Percentiles rank a stretch among this genome's conserved stretches.
These are phyloP conservation scores for Bolboschoenoplectus hybrid DNA, from an alignment of 202 grass and related monocot species.

Conservation along the genomic window DNA sequence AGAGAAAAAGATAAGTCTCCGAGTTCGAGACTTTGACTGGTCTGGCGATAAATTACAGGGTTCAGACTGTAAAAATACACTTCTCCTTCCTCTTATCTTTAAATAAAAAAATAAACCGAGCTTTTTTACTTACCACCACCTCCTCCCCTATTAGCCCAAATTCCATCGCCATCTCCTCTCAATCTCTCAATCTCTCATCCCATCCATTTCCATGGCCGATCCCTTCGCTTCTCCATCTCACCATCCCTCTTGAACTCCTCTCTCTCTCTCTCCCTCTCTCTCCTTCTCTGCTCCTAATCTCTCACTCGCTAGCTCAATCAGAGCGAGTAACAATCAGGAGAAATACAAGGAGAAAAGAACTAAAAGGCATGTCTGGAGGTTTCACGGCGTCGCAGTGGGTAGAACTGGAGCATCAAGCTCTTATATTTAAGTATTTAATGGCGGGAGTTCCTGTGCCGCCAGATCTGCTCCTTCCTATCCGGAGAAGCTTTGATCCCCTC, in stretches of 20 bases:
- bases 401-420: slow-evolving; percentile 98
- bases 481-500: slow-evolving; percentile 56
- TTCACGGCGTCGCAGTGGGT: slow-evolving; percentile 96
- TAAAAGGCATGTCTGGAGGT: slow-evolving; percentile 39
- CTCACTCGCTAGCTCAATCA: neutral
- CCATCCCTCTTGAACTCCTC: slow-evolving; percentile 34
- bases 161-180: slow-evolving; percentile 19
- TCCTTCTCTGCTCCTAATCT: neutral
- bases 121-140: slow-evolving; percentile 25
- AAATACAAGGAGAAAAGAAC: neutral
- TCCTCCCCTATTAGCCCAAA: slow-evolving; percentile 18
- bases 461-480: slow-evolving; percentile 88
- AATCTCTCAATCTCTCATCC: neutral
- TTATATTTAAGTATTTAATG: slow-evolving; percentile 95
- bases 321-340: neutral
- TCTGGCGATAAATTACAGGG: neutral
- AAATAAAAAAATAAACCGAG: slow-evolving; percentile 29
- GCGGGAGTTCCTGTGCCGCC: slow-evolving; percentile 85
- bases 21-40: slow-evolving; percentile 18
- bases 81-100: slow-evolving; percentile 8
- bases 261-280: neutral
- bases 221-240: slow-evolving; percentile 43
- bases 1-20: neutral
- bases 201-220: slow-evolving; percentile 40
- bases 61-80: neutral